phyloP scores from a whole-genome alignment of 192 early-diverging fungal species.

The Chytriomyces sp. region DNA sequence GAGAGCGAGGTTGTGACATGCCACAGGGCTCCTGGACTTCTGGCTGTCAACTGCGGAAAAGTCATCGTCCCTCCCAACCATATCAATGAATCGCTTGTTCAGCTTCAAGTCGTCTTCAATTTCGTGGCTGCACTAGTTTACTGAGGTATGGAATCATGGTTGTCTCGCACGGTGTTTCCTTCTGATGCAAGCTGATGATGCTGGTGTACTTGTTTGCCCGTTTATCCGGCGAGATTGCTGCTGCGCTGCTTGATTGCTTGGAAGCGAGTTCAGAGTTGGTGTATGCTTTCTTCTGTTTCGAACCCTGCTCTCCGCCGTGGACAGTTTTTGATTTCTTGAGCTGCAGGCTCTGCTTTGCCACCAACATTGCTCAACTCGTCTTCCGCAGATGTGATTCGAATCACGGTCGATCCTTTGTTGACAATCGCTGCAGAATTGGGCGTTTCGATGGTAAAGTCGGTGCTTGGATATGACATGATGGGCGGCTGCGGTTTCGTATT shows the following conservation, averaged over 20 bases:
- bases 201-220: slow-evolving; percentile 20
- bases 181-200: slow-evolving; percentile 24
- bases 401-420: no score
- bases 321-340: no score
- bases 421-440: background rate
- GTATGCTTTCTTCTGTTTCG: no score
- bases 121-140: slow-evolving; percentile 52
- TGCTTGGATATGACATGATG: slow-evolving; percentile 44
- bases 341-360: no score
- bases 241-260: slow-evolving; percentile 23
- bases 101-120: slow-evolving; percentile 45
- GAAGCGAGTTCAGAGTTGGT: no score
- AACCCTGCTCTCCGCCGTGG: no score
- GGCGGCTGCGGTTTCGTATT: slow-evolving; percentile 22
- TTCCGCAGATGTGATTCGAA: no score
- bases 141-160: slow-evolving; percentile 59
- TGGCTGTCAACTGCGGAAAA: no score
- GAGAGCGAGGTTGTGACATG: no score
- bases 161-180: slow-evolving; percentile 55
- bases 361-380: no score
- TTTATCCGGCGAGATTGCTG: background rate
- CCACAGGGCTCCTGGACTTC: no score
- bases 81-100: slow-evolving; percentile 22
- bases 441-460: slow-evolving; percentile 23
- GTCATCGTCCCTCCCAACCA: slow-evolving; percentile 23